Base-by-base conservation (phyloP, 192 early-diverging fungal species). In the Physocladia obscura region DNA sequence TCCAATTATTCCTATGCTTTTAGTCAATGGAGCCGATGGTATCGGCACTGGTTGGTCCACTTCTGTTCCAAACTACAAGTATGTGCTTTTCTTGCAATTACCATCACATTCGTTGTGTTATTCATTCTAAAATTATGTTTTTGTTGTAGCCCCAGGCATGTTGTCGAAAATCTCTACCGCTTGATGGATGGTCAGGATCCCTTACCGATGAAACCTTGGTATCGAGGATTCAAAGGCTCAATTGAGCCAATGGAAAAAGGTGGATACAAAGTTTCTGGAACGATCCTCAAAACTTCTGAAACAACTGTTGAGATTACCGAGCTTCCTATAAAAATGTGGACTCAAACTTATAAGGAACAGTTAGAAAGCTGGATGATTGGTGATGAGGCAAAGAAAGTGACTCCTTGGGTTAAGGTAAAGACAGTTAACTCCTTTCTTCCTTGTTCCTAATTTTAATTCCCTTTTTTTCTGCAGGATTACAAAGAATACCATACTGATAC, bases 11-110 rank as follows among this genome's bases (percentile, higher is more conserved):
- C 97, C 95, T 1, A 94, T 97, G 92, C 82, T 99, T 0, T 76
- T 99, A 24, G 84, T 99, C 11, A 99, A 97, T 73, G 95, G 95
- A 32, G 83, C 87, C 4, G 91, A 94, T 19, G 97, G 97, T 69
- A 99, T 99, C 70, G 97, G 95, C 36, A 99, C 97, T 8, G 96
- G 88, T 2, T 87, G 84, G 81, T 80, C 80, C 8, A 75, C 81
- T 26, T 79, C 76, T 11, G 82, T 87, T 63, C 84, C 84, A n/a
- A 84, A 84, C 63, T 86, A 82, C 81, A 84, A 86, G 75, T 84
- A 58, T 70, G 65, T 56, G 11, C 35, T 11, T 17, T 5, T 8
- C 51, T 19, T 19, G n/a, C n/a, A n/a, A n/a, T n/a, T n/a, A n/a
- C n/a, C n/a, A n/a, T 54, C 44, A 24, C 24, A 59, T 48, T 32